phyloP scores from a whole-genome alignment of 768 basidiomycete genomes.

The Chlorophyllum brunneum region DNA sequence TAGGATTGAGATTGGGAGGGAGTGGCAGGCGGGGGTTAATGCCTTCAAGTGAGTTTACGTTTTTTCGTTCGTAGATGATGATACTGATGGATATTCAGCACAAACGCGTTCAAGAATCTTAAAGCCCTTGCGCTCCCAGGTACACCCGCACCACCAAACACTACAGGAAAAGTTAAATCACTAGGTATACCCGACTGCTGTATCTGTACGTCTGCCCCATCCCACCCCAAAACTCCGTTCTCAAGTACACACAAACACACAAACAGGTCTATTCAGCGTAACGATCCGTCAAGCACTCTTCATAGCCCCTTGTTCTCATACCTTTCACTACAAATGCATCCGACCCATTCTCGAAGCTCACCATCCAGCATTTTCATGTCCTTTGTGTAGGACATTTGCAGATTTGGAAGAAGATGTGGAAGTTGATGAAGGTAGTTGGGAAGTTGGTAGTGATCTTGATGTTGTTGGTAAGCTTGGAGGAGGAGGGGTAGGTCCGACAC shows the following conservation, averaged over 20 bases:
- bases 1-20: conserved; percentile 79
- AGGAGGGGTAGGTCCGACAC: neutral
- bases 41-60: conserved; percentile 78
- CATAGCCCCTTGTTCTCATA: conserved; percentile 96
- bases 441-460: conserved; percentile 22
- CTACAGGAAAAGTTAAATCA: conserved; percentile 27
- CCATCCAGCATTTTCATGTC: conserved; percentile 92
- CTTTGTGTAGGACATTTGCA: conserved; percentile 91
- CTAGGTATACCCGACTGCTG: conserved; percentile 77
- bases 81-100: conserved; percentile 34
- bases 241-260: neutral
- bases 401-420: conserved; percentile 97
- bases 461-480: conserved; percentile 16
- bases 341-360: conserved; percentile 86
- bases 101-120: conserved; percentile 73
- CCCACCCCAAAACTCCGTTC: conserved; percentile 2
- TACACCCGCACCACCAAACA: neutral
- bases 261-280: conserved; percentile 67
- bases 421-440: conserved; percentile 32
- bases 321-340: conserved; percentile 97
- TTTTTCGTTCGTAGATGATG: conserved; percentile 7
- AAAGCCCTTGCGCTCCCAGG: conserved; percentile 50
- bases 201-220: conserved; percentile 62
- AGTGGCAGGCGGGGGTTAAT: conserved; percentile 88
- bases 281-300: conserved; percentile 95